Percentiles rank a stretch among this genome's conserved stretches.
Conservation (phyloP, 176 grass and related monocot genomes). For the Oryza officinalis region DNA sequence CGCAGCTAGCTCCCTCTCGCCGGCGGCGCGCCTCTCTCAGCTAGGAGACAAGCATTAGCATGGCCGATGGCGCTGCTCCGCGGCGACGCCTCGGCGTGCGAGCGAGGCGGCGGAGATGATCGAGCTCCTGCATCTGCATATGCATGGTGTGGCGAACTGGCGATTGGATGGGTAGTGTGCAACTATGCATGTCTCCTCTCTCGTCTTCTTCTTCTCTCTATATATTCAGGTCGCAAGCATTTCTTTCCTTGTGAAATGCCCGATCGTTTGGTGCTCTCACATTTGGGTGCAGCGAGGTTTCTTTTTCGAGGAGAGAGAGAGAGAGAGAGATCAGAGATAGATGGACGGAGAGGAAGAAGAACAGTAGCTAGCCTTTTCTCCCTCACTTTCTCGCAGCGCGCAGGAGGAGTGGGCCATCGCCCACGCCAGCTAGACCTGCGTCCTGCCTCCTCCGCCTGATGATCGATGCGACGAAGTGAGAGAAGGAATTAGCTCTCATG, state of each 20-base stretch:
- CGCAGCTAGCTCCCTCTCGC: too few species aligned
- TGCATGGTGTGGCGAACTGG: too few species aligned
- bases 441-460: background rate
- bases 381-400: conserved; percentile 1
- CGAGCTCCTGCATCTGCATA: too few species aligned
- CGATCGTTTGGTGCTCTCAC: background rate
- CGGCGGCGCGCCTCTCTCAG: too few species aligned
- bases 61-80: too few species aligned
- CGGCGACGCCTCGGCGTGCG: too few species aligned
- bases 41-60: too few species aligned
- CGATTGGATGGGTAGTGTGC: too few species aligned
- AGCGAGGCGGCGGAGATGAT: too few species aligned
- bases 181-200: too few species aligned
- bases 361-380: conserved; percentile 53
- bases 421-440: background rate
- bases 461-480: conserved; percentile 9
- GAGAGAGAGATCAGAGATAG: background rate
- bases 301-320: conserved; percentile 30
- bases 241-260: background rate
- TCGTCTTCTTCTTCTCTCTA: too few species aligned
- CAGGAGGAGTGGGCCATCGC: background rate
- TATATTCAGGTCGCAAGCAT: too few species aligned
- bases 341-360: conserved; percentile 45
- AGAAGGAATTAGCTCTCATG: conserved; percentile 14
- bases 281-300: conserved; percentile 28